phyloP scores from a whole-genome alignment of 1,139 yeast species.

The Pichia sp. region DNA sequence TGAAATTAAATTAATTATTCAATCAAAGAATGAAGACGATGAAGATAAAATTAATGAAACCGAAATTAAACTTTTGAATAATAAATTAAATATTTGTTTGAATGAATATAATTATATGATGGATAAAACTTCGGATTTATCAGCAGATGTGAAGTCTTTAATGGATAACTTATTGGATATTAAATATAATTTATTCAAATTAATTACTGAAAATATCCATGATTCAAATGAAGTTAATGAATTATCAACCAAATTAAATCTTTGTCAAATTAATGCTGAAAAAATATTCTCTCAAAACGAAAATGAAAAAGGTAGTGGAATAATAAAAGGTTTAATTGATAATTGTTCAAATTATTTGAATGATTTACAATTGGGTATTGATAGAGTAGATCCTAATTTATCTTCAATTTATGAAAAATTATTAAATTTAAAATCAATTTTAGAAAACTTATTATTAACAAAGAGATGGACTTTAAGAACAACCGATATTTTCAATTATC shows the following conservation, averaged over 20 bases:
- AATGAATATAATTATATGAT: conserved; percentile 48
- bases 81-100: conserved; percentile 53
- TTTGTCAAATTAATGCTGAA: conserved; percentile 22
- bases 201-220: conserved; percentile 21
- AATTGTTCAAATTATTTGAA: conserved; percentile 71
- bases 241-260: conserved; percentile 15
- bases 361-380: conserved; percentile 57
- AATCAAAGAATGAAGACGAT: conserved; percentile 28
- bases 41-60: conserved; percentile 22
- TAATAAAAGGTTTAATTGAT: conserved; percentile 67
- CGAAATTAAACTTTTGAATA: conserved; percentile 51
- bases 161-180: conserved; percentile 49
- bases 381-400: conserved; percentile 43
- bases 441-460: conserved; percentile 79
- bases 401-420: conserved; percentile 49
- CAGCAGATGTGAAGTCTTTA: conserved; percentile 44
- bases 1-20: conserved; percentile 61
- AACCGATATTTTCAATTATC: conserved; percentile 83
- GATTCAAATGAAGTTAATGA: conserved; percentile 8
- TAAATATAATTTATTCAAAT: conserved; percentile 30
- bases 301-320: conserved; percentile 48
- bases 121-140: conserved; percentile 45
- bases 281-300: conserved; percentile 28
- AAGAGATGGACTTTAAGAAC: conserved; percentile 96
- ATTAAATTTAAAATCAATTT: conserved; percentile 57